These are phyloP conservation scores for Sugiyamaella smithiae DNA, from an alignment of 805 yeast genomes.

Conservation along the genomic window DNA sequence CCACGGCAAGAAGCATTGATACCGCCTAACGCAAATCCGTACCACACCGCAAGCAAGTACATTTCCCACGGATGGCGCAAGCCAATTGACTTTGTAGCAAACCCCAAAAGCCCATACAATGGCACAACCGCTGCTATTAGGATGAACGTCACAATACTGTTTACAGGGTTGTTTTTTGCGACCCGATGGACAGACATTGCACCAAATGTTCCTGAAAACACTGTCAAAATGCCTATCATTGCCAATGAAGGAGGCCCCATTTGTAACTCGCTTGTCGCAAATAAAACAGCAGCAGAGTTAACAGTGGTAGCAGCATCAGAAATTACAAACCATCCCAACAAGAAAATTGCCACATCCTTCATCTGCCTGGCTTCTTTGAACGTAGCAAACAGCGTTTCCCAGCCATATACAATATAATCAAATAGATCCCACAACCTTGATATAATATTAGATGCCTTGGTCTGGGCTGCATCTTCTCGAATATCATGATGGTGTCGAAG, in stretches of 20 bases:
- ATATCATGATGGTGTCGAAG: constrained; percentile 25
- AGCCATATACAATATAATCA: constrained; percentile 53
- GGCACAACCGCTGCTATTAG: constrained; percentile 67
- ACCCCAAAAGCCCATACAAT: constrained; percentile 66
- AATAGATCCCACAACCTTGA: constrained; percentile 16
- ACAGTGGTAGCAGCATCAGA: constrained; percentile 76
- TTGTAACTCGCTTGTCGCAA: constrained; percentile 65
- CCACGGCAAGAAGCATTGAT: constrained; percentile 67
- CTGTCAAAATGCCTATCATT: constrained; percentile 60
- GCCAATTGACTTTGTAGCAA: constrained; percentile 53
- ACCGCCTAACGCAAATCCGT: constrained; percentile 74
- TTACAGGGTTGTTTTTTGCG: constrained; percentile 44
- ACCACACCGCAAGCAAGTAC: constrained; percentile 68
- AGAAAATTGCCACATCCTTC: constrained; percentile 62
- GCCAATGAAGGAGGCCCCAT: constrained; percentile 70
- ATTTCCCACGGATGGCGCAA: constrained; percentile 63
- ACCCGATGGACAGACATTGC: constrained; percentile 48
- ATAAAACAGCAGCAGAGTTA: constrained; percentile 72
- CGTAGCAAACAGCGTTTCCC: constrained; percentile 55
- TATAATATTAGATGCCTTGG: background rate
- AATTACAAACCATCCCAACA: constrained; percentile 72
- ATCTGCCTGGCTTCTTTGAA: constrained; percentile 57
- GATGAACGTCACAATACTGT: constrained; percentile 50
- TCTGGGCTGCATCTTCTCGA: background rate
- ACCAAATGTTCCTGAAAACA: constrained; percentile 65